Percentiles rank a stretch among this genome's conserved stretches.
Evolutionary conservation across 1,139 yeast genomes (phyloP).

Genomic region (Lodderomyces metapsilosis): DNA sequence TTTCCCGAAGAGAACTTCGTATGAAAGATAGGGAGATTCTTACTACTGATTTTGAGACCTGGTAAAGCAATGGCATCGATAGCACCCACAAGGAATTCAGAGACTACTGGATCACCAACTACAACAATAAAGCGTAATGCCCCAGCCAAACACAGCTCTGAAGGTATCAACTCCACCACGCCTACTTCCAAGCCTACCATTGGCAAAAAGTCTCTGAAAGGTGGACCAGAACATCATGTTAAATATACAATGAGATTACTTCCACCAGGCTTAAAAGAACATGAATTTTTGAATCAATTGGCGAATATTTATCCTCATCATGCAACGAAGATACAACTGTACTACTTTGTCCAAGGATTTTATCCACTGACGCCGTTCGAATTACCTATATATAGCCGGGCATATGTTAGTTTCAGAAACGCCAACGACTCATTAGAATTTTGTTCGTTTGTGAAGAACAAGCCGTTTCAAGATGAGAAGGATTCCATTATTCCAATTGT

Average conservation of each 20-base stretch:
- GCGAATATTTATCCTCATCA: slow-evolving; percentile 15
- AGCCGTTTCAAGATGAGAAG: slow-evolving; percentile 22
- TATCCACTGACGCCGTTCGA: slow-evolving; percentile 23
- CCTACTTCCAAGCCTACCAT: neutral
- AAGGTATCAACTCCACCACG: neutral
- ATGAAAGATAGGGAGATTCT: too few species aligned
- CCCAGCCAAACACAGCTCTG: neutral
- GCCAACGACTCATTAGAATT: slow-evolving; percentile 17
- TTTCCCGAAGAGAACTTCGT: too few species aligned
- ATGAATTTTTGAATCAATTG: slow-evolving; percentile 19
- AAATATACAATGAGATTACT: slow-evolving; percentile 19
- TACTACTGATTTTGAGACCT: neutral
- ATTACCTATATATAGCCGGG: slow-evolving; percentile 28
- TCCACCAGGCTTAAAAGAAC: slow-evolving; percentile 21
- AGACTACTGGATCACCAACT: slow-evolving; percentile 1
- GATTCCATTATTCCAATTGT: slow-evolving; percentile 26
- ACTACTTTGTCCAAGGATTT: slow-evolving; percentile 21
- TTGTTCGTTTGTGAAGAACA: slow-evolving; percentile 17
- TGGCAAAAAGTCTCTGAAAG: neutral
- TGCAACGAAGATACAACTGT: slow-evolving; percentile 13
- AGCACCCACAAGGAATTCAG: slow-evolving; percentile 10
- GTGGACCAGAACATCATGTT: neutral
- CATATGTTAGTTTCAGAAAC: slow-evolving; percentile 24
- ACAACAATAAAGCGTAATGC: neutral
- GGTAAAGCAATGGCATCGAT: slow-evolving; percentile 11